Evolutionary conservation across 257 asterid genomes (phyloP).

Genomic region (Euphrasia confusa): DNA sequence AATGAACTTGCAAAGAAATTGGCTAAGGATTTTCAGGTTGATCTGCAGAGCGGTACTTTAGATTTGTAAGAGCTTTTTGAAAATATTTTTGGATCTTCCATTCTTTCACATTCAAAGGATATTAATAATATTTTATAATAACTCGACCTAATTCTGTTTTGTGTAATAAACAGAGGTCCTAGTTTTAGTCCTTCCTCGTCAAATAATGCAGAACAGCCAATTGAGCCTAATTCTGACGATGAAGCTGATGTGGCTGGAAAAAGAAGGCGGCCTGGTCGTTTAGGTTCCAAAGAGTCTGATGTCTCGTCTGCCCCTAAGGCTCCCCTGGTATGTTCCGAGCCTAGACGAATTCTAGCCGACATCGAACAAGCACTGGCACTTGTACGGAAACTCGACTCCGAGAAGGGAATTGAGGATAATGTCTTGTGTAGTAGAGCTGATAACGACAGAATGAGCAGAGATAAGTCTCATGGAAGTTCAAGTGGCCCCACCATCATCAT

Average conservation of each 20-base stretch:
- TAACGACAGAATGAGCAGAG: conserved; percentile 73
- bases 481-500: conserved; percentile 85
- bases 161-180: conserved; percentile 64
- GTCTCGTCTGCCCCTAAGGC: conserved; percentile 77
- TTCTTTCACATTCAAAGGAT: conserved; percentile 6
- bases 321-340: conserved; percentile 76
- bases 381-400: conserved; percentile 74
- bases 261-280: conserved; percentile 65
- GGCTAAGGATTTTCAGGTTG: conserved; percentile 83
- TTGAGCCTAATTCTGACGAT: conserved; percentile 71
- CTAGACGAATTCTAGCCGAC: conserved; percentile 68
- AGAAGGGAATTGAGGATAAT: conserved; percentile 88
- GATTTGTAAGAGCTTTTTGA: conserved; percentile 56
- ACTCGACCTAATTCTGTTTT: conserved; percentile 25
- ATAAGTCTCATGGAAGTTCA: conserved; percentile 78
- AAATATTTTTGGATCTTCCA: conserved; percentile 3
- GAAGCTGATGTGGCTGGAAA: conserved; percentile 68
- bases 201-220: conserved; percentile 66
- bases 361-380: conserved; percentile 78
- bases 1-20: conserved; percentile 68
- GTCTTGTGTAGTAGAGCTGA: conserved; percentile 58
- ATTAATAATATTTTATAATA: conserved; percentile 2
- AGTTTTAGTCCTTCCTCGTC: conserved; percentile 50
- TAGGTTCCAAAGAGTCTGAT: conserved; percentile 52
- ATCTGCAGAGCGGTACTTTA: conserved; percentile 81